These are phyloP conservation scores for Herpotrichia juniperi DNA, from an alignment of 2,329 filamentous ascomycete genomes.

Conservation along the genomic window DNA sequence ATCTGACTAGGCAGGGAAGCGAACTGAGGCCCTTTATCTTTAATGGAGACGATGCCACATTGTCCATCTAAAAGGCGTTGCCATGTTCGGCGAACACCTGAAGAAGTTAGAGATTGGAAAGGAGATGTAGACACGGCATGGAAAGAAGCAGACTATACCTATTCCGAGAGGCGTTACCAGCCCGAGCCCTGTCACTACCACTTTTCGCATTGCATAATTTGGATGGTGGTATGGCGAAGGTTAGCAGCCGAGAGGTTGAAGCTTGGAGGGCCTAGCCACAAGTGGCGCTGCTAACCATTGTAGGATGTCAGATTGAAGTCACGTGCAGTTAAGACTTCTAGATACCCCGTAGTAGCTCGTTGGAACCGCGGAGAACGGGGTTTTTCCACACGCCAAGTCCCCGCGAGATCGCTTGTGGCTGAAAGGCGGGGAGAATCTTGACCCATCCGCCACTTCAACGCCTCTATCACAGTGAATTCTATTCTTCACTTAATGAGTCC, in stretches of 20 bases:
- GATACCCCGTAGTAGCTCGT: no score
- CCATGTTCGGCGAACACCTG: conserved; percentile 79
- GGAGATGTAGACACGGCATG: not conserved
- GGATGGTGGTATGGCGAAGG: conserved; percentile 22
- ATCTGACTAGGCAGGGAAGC: conserved; percentile 80
- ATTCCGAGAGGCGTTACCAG: conserved; percentile 74
- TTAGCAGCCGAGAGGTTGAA: conserved; percentile 1
- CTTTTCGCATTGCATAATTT: conserved; percentile 55
- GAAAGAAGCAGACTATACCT: conserved; percentile 51
- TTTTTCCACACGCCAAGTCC: no score
- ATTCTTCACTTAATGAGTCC: no score
- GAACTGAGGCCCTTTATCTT: conserved; percentile 67
- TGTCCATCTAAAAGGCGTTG: conserved; percentile 77
- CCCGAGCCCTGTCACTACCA: conserved; percentile 57
- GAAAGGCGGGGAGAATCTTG: no score
- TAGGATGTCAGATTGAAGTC: no score
- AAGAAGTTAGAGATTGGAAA: conserved; percentile 3
- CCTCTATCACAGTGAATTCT: no score
- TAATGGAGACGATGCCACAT: conserved; percentile 79
- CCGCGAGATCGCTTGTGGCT: no score
- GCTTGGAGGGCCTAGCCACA: conserved; percentile 12
- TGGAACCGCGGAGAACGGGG: no score
- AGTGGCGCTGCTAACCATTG: no score
- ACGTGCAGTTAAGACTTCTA: no score
- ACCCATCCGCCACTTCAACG: no score